Evolutionary conservation across 192 early-diverging fungal genomes (phyloP), one percentile per base, ranked within the genome.

Genomic region (Diversispora eburnea): DNA sequence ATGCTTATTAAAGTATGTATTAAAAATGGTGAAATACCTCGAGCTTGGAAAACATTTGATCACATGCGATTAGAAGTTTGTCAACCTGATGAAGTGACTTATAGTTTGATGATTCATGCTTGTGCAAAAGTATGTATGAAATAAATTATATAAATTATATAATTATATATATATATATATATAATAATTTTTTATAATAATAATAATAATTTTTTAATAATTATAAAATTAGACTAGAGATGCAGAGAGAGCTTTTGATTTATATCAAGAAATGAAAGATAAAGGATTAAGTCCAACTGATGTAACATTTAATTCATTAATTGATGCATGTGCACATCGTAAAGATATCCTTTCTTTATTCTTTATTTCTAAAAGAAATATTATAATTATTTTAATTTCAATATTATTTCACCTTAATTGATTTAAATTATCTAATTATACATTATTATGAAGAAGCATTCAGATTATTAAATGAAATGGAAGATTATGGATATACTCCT

Each of bases 31-130:
- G 86, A 97, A 63, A 81, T 90, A 22, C 75, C 87, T 20, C 89
- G 91, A 0, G 95, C 95, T 20, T 99, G 97, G 97, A 84, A 84
- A 45, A 88, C 91, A 22, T 99, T 97, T 83, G 89, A 97, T 74
- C 85, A 93, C 72, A 88, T 96, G 90, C 87, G 91, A 60, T 80
- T 84, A 19, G 89, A 93, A 60, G 86, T 91, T 25, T 85, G 88
- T 43, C 79, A 87, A 61, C 93, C 97, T 0, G 91, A 95, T 75
- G 88, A 91, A 62, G 85, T 88, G 0, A 86, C 88, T 6, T 99
- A 93, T 73, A 89, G 86, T 19, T 79, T 95, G 33, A 97, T 99
- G 95, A 93, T 99, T 48, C 88, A 91, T 72, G 93, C 95, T 2
- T 97, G 95, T 74, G 89, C 94, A 7, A 87, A 90, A 77, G 82